A percentile compares a stretch with the other conserved stretches of the same genome.
These are phyloP conservation scores for Entonaema liquescens DNA, from an alignment of 495 filamentous ascomycete genomes.

Conservation along the genomic window DNA sequence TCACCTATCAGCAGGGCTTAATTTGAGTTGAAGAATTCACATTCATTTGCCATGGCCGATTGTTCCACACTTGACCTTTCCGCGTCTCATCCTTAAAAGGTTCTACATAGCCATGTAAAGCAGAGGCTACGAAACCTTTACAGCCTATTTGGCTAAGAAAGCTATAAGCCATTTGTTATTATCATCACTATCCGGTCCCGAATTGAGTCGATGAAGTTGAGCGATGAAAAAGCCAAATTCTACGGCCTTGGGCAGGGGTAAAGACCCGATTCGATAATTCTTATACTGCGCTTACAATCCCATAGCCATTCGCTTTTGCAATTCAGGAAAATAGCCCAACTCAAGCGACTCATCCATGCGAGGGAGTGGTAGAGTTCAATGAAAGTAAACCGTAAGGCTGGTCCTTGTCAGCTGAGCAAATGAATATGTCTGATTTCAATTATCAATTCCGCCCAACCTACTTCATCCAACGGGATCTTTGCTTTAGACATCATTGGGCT, in stretches of 20 bases:
- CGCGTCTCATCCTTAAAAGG: background rate
- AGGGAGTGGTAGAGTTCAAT: background rate
- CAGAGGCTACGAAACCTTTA: background rate
- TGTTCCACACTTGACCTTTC: background rate
- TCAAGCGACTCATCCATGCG: background rate
- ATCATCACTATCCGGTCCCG: background rate
- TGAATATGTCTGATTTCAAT: background rate
- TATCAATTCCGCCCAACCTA: background rate
- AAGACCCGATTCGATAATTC: conserved; percentile 8
- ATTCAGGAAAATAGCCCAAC: background rate
- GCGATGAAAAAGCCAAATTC: background rate
- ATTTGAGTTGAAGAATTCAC: conserved; percentile 2
- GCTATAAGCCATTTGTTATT: background rate
- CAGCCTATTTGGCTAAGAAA: background rate
- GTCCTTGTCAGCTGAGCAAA: background rate
- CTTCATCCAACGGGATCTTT: background rate
- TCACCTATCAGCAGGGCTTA: conserved; percentile 20
- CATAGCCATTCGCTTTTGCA: background rate
- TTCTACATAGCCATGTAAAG: background rate
- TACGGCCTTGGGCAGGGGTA: background rate
- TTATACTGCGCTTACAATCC: background rate
- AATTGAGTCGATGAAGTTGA: conserved; percentile 1
- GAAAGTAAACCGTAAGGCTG: background rate
- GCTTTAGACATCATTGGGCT: background rate
- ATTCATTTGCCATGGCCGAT: conserved; percentile 4